Conservation (phyloP, 306 rosid species). For the Sophora flavescens region DNA sequence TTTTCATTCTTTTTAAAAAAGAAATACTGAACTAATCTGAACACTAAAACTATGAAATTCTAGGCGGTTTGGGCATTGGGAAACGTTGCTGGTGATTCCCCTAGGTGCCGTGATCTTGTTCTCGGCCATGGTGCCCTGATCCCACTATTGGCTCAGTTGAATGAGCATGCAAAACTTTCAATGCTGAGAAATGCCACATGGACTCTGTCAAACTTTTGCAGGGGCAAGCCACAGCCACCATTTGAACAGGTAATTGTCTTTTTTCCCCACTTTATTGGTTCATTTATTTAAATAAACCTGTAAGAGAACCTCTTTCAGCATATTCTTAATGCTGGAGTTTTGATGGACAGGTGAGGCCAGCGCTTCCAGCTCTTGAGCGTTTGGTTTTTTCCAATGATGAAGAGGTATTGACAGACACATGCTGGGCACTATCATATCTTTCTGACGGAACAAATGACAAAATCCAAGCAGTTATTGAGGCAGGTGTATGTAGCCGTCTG, state of each 20-base stretch:
- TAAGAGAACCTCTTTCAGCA: neutral
- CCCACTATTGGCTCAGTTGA: constrained; percentile 82
- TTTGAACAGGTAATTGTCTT: constrained; percentile 70
- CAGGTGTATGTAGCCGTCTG: constrained; percentile 77
- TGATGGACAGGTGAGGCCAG: constrained; percentile 77
- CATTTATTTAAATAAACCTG: neutral
- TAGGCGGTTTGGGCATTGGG: constrained; percentile 98
- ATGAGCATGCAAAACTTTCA: constrained; percentile 92
- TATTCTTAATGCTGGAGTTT: constrained; percentile 26
- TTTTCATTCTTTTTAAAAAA: neutral
- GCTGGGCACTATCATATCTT: constrained; percentile 93
- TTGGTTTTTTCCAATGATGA: constrained; percentile 89
- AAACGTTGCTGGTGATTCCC: constrained; percentile 96
- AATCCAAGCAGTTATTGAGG: constrained; percentile 94
- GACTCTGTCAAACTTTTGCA: constrained; percentile 92
- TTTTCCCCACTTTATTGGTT: neutral
- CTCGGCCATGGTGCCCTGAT: constrained; percentile 79
- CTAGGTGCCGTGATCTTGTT: constrained; percentile 94
- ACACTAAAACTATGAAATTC: constrained; percentile 15
- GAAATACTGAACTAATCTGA: neutral
- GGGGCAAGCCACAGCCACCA: constrained; percentile 96
- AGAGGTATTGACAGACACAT: constrained; percentile 91
- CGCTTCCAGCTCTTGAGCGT: constrained; percentile 92
- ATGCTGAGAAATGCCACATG: constrained; percentile 96
- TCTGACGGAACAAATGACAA: constrained; percentile 95